Conservation (phyloP, 1,284 basidiomycete species). For the Cutaneotrichosporon mucoides region DNA sequence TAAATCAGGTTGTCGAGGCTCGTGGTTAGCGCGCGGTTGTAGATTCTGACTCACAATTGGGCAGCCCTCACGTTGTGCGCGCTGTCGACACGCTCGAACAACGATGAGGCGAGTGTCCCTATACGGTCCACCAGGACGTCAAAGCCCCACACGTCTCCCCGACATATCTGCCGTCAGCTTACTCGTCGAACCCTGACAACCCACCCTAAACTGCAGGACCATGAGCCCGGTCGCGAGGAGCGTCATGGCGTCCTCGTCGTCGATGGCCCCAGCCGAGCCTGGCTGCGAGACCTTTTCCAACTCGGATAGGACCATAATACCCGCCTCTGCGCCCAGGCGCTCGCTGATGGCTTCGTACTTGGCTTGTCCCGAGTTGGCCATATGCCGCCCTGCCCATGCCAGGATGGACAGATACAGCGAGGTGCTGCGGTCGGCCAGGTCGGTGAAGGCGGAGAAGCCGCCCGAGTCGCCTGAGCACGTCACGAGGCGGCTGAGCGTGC, state of each 20-base stretch:
- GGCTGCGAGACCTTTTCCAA: background rate
- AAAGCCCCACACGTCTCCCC: background rate
- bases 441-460: background rate
- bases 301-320: background rate
- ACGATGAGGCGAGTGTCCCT: background rate
- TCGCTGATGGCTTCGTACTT: background rate
- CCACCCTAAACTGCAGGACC: conserved; percentile 1
- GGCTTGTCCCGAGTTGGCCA: background rate
- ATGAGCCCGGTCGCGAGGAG: background rate
- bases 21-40: background rate
- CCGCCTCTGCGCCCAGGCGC: background rate
- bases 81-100: background rate
- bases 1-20: conserved; percentile 1
- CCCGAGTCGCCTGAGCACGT: background rate
- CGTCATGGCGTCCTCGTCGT: conserved; percentile 2
- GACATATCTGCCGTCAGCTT: background rate
- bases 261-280: background rate
- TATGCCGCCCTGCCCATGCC: background rate
- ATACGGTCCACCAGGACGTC: background rate
- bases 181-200: background rate
- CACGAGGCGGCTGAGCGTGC: background rate
- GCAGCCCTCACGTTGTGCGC: background rate
- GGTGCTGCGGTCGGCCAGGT: background rate
- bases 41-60: background rate
- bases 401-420: conserved; percentile 1